These are phyloP conservation scores for Penicillium sp. DNA, from an alignment of 2,329 filamentous ascomycete genomes.

Conservation along the genomic window DNA sequence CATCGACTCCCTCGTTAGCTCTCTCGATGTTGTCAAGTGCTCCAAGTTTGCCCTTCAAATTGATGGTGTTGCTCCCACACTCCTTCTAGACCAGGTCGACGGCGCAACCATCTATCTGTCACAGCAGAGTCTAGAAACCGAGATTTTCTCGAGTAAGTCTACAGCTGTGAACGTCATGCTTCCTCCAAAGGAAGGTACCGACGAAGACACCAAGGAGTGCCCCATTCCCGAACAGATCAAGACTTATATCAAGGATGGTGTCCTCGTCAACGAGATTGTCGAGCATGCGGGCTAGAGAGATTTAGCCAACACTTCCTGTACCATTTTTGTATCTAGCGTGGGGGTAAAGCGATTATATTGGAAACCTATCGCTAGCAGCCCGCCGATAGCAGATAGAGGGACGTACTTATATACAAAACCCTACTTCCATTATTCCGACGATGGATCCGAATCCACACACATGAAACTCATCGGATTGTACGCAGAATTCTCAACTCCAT, in stretches of 20 bases:
- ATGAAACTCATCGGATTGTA: too few relatives aligned
- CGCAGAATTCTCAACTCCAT: neutral
- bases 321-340: neutral
- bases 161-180: slow-evolving; percentile 86
- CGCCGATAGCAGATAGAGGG: neutral
- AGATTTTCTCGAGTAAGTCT: slow-evolving; percentile 89
- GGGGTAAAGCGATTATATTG: neutral
- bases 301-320: neutral
- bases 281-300: slow-evolving; percentile 77
- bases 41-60: slow-evolving; percentile 95
- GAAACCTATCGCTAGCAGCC: neutral
- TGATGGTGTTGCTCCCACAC: slow-evolving; percentile 80
- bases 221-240: slow-evolving; percentile 90
- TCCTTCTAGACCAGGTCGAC: slow-evolving; percentile 92
- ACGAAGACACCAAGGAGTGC: slow-evolving; percentile 84
- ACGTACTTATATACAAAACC: neutral
- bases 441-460: too few relatives aligned
- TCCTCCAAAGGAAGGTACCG: slow-evolving; percentile 65
- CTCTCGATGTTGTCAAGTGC: slow-evolving; percentile 93
- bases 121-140: slow-evolving; percentile 75
- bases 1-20: slow-evolving; percentile 86
- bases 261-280: slow-evolving; percentile 90
- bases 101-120: slow-evolving; percentile 85
- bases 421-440: neutral
- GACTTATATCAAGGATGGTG: slow-evolving; percentile 76